Evolutionary conservation across 2,329 filamentous ascomycete genomes (phyloP), one percentile per base, ranked within the genome.

Genomic region (Xylariales sp.): DNA sequence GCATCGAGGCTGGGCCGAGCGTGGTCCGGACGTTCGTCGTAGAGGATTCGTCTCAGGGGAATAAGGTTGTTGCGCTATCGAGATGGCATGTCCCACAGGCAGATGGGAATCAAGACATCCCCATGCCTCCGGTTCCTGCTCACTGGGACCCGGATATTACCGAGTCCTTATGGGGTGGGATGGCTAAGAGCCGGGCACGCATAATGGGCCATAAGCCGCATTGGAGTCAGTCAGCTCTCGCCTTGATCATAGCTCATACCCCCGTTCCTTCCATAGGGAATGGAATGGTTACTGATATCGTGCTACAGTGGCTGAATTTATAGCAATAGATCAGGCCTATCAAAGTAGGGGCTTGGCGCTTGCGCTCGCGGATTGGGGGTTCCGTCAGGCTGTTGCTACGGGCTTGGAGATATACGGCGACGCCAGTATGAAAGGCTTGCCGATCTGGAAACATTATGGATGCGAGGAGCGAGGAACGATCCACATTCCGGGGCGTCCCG

Each of bases 11-110:
- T 7, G 66, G 69, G 23, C 52, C 62, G 2, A 43, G 34, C 12
- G 53, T 67, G 39, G 48, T 67, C 12, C 64, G 43, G 52, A 69
- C 69, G 1, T 71, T 71, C n/a, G 69, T 71, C 3, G 60, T 71
- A n/a, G 69, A 71, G 46, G 60, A 67, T 16, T 30, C 67, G 9
- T 50, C 66, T 2, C 46, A 23, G 23, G 63, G 10, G 3, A 60
- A 55, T 14, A 56, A 57, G 32, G 30, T 71, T 8, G 66, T 66
- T 10, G 69, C 66, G 4, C 58, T 71, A 14, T 34, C 59, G 12
- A 65, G 69, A 34, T 69, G 63, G 59, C 50, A 69, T 39, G 59
- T 67, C 6, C 69, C 69, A 3, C 67, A 71, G 30, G 63, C 23
- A 10, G 69, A 62, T 12, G 69, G 69, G 16, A 57, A 54, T 4